phyloP scores from a whole-genome alignment of 2,329 filamentous ascomycete species.

The Fusarium sp. region DNA sequence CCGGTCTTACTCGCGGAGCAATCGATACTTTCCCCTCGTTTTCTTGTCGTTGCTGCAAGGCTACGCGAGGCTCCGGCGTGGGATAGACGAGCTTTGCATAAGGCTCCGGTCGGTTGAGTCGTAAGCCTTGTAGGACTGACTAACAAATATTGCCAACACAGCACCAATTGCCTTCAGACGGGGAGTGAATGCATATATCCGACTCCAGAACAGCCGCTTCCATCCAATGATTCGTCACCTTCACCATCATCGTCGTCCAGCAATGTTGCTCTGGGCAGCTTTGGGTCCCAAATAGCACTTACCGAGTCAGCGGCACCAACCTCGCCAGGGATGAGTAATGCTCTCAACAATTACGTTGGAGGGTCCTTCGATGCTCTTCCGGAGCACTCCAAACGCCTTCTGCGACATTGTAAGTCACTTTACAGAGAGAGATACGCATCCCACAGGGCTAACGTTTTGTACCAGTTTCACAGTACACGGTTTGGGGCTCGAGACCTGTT shows the following conservation, averaged over 20 bases:
- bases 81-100: conserved; percentile 38
- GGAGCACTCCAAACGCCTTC: conserved; percentile 42
- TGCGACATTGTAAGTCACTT: conserved; percentile 41
- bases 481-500: conserved; percentile 52
- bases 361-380: conserved; percentile 45
- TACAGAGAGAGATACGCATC: background rate
- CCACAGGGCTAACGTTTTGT: conserved; percentile 18
- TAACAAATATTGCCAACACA: conserved; percentile 41
- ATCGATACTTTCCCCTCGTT: conserved; percentile 18
- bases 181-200: conserved; percentile 53
- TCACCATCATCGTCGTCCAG: conserved; percentile 30
- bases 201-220: conserved; percentile 36
- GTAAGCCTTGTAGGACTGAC: conserved; percentile 21
- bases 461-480: conserved; percentile 52
- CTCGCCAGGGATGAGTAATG: conserved; percentile 30
- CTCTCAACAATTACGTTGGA: conserved; percentile 43
- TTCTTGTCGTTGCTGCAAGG: conserved; percentile 30
- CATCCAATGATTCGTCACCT: conserved; percentile 38
- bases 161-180: conserved; percentile 55
- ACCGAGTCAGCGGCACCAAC: conserved; percentile 22
- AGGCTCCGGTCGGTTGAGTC: conserved; percentile 6
- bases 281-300: conserved; percentile 23
- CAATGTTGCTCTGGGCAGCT: conserved; percentile 13
- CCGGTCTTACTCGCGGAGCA: conserved; percentile 17
- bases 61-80: conserved; percentile 24